These are phyloP conservation scores for Bremia lactucae DNA, from an alignment of 352 stramenopile genomes.

Conservation along the genomic window DNA sequence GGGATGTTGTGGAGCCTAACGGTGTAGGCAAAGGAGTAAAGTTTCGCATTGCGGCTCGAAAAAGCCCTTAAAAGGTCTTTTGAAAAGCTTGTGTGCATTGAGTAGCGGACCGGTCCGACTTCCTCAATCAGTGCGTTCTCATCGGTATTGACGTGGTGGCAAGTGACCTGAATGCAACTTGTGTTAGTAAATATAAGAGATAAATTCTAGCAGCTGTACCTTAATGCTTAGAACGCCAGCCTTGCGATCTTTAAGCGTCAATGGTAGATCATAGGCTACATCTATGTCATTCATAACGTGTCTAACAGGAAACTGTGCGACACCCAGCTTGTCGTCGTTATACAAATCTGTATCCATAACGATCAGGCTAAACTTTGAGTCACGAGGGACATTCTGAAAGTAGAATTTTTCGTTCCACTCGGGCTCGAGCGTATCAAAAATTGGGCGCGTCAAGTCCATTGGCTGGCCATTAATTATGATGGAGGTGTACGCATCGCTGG, in stretches of 20 bases:
- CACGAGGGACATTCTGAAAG: constrained; percentile 18
- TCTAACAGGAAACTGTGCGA: constrained; percentile 10
- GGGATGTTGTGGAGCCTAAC: constrained; percentile 23
- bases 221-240: constrained; percentile 16
- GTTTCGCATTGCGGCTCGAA: constrained; percentile 4
- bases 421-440: constrained; percentile 22
- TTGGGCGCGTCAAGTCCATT: constrained; percentile 20
- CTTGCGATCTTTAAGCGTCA: constrained; percentile 6
- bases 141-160: constrained; percentile 1
- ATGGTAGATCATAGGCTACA: constrained; percentile 14
- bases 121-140: constrained; percentile 7
- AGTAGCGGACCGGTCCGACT: constrained; percentile 22
- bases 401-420: constrained; percentile 27
- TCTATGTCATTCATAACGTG: constrained; percentile 10
- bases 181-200: neutral
- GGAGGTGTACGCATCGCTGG: constrained; percentile 21
- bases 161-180: constrained; percentile 7
- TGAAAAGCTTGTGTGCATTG: constrained; percentile 20
- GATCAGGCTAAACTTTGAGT: constrained; percentile 18
- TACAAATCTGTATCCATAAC: constrained; percentile 24
- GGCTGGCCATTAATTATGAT: constrained; percentile 19
- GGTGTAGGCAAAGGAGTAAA: constrained; percentile 21
- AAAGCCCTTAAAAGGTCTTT: constrained; percentile 11
- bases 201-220: neutral
- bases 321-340: constrained; percentile 17